Evolutionary conservation across 2,329 filamentous ascomycete genomes (phyloP).

Genomic region (Paracamarosporium sp.): DNA sequence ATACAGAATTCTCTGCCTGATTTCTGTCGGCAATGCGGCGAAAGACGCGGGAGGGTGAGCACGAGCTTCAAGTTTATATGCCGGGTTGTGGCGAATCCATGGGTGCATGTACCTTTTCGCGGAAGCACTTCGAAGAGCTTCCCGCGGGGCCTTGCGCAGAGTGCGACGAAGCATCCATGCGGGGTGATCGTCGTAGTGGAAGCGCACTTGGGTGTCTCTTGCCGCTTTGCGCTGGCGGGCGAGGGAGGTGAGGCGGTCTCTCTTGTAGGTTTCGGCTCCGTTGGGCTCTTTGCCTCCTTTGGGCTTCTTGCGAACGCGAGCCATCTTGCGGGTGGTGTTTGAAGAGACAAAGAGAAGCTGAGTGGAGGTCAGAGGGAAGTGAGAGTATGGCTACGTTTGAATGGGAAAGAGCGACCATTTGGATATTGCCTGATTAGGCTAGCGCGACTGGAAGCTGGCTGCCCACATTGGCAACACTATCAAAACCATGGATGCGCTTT

Average conservation of each 20-base stretch:
- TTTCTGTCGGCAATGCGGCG: constrained; percentile 20
- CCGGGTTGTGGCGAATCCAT: constrained; percentile 11
- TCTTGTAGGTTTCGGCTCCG: neutral
- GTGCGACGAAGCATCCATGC: constrained; percentile 2
- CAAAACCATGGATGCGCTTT: too few species aligned
- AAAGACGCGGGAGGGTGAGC: constrained; percentile 12
- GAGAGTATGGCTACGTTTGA: neutral
- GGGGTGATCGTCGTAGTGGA: neutral
- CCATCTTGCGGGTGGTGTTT: neutral
- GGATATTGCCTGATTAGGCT: neutral
- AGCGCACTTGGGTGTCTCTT: neutral
- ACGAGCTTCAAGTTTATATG: neutral
- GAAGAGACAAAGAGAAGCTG: neutral
- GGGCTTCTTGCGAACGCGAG: too few species aligned
- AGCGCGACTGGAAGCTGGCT: neutral
- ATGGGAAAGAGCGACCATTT: neutral
- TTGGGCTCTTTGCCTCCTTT: neutral
- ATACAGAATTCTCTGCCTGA: constrained; percentile 18
- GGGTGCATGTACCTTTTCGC: constrained; percentile 10
- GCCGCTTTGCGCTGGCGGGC: neutral
- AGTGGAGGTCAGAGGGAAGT: neutral
- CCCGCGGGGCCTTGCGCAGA: constrained; percentile 4
- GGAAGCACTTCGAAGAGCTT: constrained; percentile 2
- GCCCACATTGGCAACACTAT: too few species aligned
- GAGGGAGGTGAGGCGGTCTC: neutral